phyloP scores from a whole-genome alignment of 1,139 yeast genomes.

The Lodderomyces beijingensis region DNA sequence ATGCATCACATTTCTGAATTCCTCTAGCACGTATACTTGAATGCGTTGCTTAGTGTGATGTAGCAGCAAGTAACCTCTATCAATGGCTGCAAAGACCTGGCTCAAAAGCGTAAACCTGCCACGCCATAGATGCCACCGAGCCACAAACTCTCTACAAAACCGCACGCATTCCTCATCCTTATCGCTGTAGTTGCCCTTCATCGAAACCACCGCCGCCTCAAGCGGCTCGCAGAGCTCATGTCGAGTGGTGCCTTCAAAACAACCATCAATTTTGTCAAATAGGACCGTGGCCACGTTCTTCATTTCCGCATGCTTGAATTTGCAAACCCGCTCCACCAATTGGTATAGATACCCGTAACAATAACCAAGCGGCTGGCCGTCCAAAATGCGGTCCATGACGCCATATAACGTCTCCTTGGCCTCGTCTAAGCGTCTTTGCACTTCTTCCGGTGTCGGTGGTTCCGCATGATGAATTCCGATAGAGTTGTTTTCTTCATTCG shows the following conservation, averaged over 20 bases:
- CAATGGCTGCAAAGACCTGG: neutral
- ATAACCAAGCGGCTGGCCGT: conserved; percentile 14
- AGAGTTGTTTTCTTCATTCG: neutral
- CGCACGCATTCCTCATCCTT: no score
- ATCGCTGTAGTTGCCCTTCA: no score
- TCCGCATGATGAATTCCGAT: neutral
- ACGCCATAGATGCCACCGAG: neutral
- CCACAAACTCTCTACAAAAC: no score
- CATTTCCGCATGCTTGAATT: conserved; percentile 30
- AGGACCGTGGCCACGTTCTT: conserved; percentile 22
- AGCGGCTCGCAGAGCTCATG: no score
- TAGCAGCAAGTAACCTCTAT: neutral
- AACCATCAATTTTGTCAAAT: no score
- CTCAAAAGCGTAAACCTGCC: neutral
- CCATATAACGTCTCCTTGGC: conserved; percentile 3
- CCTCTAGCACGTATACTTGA: no score
- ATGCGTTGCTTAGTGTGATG: neutral
- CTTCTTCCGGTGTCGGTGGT: neutral
- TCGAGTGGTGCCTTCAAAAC: no score
- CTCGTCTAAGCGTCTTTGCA: neutral
- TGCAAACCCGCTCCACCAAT: conserved; percentile 32
- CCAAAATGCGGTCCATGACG: conserved; percentile 19
- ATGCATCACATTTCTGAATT: conserved; percentile 1
- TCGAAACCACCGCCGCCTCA: no score
- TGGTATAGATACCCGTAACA: conserved; percentile 27